A percentile compares a stretch with the other conserved stretches of the same genome.
phyloP scores from a whole-genome alignment of 202 grass and related monocot species.

The Elaeis oleifera region DNA sequence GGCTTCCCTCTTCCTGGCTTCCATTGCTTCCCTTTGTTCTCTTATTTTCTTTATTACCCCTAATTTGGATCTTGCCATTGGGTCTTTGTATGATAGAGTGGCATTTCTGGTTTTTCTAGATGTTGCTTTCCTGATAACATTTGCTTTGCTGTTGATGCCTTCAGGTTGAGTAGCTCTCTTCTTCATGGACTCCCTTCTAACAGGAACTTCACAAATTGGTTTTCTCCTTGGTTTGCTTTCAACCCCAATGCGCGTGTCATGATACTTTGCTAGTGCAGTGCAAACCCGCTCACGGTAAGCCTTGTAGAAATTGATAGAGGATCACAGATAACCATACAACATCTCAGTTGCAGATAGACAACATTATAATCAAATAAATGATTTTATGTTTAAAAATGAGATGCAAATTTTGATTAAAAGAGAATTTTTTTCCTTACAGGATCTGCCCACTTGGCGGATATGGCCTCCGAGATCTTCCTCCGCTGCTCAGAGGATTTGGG shows the following conservation, averaged over 20 bases:
- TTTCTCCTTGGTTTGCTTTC: slow-evolving; percentile 50
- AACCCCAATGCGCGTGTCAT: slow-evolving; percentile 35
- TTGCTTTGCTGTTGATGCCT: slow-evolving; percentile 23
- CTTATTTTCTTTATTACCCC: slow-evolving; percentile 86
- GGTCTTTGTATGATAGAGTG: slow-evolving; percentile 67
- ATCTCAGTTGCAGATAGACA: no score
- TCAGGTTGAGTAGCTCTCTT: slow-evolving; percentile 31
- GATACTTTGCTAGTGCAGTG: slow-evolving; percentile 54
- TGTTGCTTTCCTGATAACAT: slow-evolving; percentile 17
- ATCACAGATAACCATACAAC: slow-evolving; percentile 3
- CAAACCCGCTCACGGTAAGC: slow-evolving; percentile 85
- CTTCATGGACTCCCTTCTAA: slow-evolving; percentile 26
- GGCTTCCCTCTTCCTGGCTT: slow-evolving; percentile 62
- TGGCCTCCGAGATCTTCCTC: slow-evolving; percentile 84
- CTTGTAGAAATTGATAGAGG: slow-evolving; percentile 28
- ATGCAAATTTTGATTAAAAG: no score
- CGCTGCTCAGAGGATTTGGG: slow-evolving; percentile 74
- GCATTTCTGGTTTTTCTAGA: slow-evolving; percentile 50
- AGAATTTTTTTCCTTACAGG: slow-evolving; percentile 29
- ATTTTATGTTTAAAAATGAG: no score
- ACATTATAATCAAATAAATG: no score
- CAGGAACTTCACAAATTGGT: slow-evolving; percentile 25
- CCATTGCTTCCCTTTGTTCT: slow-evolving; percentile 50
- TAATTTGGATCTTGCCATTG: slow-evolving; percentile 61
- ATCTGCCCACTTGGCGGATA: slow-evolving; percentile 92